These are phyloP conservation scores for Psilocybe tampanensis DNA, from an alignment of 768 basidiomycete genomes.

Conservation along the genomic window DNA sequence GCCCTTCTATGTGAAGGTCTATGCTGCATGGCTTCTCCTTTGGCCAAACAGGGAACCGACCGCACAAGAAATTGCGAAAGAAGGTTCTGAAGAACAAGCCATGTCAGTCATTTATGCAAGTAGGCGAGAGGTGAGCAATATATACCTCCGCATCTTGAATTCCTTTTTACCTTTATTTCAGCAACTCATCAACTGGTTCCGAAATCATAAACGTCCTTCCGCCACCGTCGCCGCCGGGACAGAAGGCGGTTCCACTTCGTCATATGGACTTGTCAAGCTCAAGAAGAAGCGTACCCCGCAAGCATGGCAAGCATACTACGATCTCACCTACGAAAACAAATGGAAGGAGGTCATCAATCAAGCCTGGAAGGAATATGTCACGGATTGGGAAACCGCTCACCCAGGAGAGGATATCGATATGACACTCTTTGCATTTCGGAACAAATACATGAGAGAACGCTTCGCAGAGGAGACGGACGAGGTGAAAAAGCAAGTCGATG, in stretches of 20 bases:
- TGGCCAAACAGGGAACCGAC: conserved; percentile 6
- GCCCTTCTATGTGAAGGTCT: neutral
- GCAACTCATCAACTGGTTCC: conserved; percentile 1
- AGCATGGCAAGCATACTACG: conserved; percentile 6
- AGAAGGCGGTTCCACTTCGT: neutral
- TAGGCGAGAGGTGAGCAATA: neutral
- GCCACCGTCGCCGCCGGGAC: too few relatives aligned
- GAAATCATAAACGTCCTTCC: conserved; percentile 1
- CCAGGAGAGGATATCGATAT: neutral
- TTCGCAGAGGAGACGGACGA: neutral
- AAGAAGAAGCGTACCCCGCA: neutral
- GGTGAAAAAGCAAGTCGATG: conserved; percentile 1
- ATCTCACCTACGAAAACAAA: conserved; percentile 3
- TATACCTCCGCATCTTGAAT: too few relatives aligned
- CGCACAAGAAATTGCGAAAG: neutral
- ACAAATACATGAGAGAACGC: neutral
- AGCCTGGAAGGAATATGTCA: neutral
- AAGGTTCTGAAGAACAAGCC: neutral
- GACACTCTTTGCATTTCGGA: neutral
- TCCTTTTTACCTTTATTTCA: too few relatives aligned
- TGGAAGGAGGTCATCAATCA: conserved; percentile 7
- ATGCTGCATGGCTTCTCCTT: neutral
- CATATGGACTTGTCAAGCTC: neutral
- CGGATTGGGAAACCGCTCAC: neutral
- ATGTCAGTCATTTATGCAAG: neutral